Evolutionary conservation across 345 rosid genomes (phyloP), one percentile per base, ranked within the genome.

Genomic region (Tarenaya hassleriana): DNA sequence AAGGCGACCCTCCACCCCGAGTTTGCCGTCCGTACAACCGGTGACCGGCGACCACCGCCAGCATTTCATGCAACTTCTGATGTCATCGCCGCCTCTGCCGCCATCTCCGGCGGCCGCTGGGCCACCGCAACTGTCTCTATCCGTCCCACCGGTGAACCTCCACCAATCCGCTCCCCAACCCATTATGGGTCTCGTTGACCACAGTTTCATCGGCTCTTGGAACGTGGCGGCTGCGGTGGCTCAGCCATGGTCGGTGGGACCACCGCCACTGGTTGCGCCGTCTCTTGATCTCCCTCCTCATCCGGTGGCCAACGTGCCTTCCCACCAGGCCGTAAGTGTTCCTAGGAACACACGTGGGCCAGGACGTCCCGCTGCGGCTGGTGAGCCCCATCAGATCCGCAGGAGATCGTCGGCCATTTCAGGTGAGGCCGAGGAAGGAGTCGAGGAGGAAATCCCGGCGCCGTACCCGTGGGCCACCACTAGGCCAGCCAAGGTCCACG

Each of bases 391-490:
- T 13, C 47, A 58, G 16, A 38, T 45, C 34, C 58, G 51, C 24
- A 31, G 52, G 43, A 52, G 17, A 2, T 34, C 52, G 27, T 34
- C 16, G 10, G 31, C 45, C 0, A 20, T 1, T 32, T 48, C 15
- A 6, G 44, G 15, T 8, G 50, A n/a, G n/a, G n/a, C n/a, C n/a
- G n/a, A 43, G 6, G 11, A 1, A 12, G 27, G n/a, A 13, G 38
- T 14, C 4, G 41, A 10, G 44, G 29, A 46, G 12, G 56, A 40
- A 44, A 4, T n/a, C n/a, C n/a, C 7, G 24, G 47, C 52, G 50
- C 63, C 62, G 16, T 64, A 64, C 56, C 84, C 83, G 1, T 86
- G 97, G 97, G 80, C 89, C 7, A 80, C 86, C 0, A 54, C 60
- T 0, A 37, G 27, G 10, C 75, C 83, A 9, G 88, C 90, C 37